phyloP scores from a whole-genome alignment of 768 basidiomycete genomes.

The Tylopilus subfusipes region DNA sequence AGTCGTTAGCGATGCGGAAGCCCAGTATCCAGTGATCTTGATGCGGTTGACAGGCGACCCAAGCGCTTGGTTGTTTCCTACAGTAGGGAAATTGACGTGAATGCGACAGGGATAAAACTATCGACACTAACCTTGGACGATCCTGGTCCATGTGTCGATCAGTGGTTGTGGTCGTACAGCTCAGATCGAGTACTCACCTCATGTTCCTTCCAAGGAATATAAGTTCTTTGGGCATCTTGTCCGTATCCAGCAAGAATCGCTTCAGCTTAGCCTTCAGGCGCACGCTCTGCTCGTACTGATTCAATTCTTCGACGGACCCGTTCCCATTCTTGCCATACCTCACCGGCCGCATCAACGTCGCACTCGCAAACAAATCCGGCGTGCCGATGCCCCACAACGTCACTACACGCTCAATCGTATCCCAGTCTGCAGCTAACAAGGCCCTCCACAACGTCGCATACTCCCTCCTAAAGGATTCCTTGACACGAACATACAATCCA shows the following conservation, averaged over 20 bases:
- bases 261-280: slow-evolving; percentile 64
- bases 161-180: neutral
- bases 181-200: slow-evolving; percentile 40
- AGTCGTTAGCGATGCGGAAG: slow-evolving; percentile 61
- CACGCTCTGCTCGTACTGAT: slow-evolving; percentile 67
- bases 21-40: slow-evolving; percentile 85
- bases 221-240: slow-evolving; percentile 73
- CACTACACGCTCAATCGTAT: slow-evolving; percentile 48
- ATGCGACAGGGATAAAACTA: neutral
- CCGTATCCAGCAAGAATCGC: slow-evolving; percentile 67
- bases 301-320: slow-evolving; percentile 32
- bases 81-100: neutral
- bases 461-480: slow-evolving; percentile 63
- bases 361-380: slow-evolving; percentile 72
- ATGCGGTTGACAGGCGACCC: slow-evolving; percentile 88
- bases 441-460: slow-evolving; percentile 79
- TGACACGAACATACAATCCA: slow-evolving; percentile 78
- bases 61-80: slow-evolving; percentile 77
- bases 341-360: slow-evolving; percentile 64
- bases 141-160: slow-evolving; percentile 14
- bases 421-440: slow-evolving; percentile 54
- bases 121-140: slow-evolving; percentile 35
- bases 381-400: slow-evolving; percentile 64
- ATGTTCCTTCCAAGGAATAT: slow-evolving; percentile 77
- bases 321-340: slow-evolving; percentile 28